Base-by-base conservation (phyloP, 2,329 filamentous ascomycete genomes). In the Ilyonectria mors-panacis region DNA sequence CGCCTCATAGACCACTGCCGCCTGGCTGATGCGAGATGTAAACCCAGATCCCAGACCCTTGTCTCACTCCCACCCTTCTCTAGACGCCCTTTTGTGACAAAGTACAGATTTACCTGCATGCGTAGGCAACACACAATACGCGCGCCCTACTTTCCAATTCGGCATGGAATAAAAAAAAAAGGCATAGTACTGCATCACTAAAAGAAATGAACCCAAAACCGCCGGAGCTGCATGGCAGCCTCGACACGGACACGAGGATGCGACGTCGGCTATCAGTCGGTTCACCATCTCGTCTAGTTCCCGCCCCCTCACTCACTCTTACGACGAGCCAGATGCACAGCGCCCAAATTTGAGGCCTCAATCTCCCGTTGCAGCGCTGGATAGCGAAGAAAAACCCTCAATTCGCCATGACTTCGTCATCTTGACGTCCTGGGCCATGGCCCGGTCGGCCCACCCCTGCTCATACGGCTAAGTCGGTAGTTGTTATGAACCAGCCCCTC, bases 251-350 rank as follows among this genome's bases (percentile, higher is more conserved):
- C 57, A 50, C 47, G 63, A 71, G 56, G 60, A 70, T 75, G 64
- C 67, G 71, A 74, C 69, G 63, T 74, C 68, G 73, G 65, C 55
- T 67, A 63, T 59, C 67, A 63, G 42, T 61, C 33, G 59, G 44
- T 64, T 50, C 51, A 44, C 47, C 48, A 65, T 59, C 33, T 42
- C 17, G 39, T n/a, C 39, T 42, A 42, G 15, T 42, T 42, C 8
- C n/a, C 39, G 39, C 39, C 57, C 56, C 63, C 42, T 37, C 55
- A 19, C 39, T 15, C 30, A 19, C 28, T 15, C 30, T 23, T 17
- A 15, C 6, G 19, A 33, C 26, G 19, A 26, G 48, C 12, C 39
- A 61, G 33, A 61, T 58, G 63, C 62, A 58, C 21, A 42, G 50
- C 23, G 59, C 53, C 59, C 37, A 54, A 44, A 63, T n/a, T n/a